Evolutionary conservation across 345 rosid genomes (phyloP).

Genomic region (Aquilaria yunnanensis): DNA sequence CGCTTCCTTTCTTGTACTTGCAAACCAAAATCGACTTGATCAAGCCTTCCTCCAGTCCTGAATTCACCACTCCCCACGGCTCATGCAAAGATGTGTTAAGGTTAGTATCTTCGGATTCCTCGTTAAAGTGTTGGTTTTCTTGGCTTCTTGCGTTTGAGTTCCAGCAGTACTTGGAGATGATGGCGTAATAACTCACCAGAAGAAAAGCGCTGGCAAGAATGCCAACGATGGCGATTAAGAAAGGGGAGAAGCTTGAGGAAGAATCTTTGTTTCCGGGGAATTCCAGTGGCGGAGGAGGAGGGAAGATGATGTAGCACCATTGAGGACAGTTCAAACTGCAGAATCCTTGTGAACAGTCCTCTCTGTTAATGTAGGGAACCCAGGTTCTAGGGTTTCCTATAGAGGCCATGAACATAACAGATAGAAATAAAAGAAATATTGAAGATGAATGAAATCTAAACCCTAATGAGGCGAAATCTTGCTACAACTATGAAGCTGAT

Average conservation of each 20-base stretch:
- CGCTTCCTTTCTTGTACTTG: slow-evolving; percentile 35
- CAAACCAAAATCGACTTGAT: slow-evolving; percentile 42
- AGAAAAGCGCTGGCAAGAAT: slow-evolving; percentile 24
- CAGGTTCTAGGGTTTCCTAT: slow-evolving; percentile 29
- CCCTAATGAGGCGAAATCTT: not conserved
- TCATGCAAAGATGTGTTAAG: slow-evolving; percentile 7
- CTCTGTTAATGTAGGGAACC: slow-evolving; percentile 43
- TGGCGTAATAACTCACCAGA: too few relatives aligned
- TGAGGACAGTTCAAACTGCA: slow-evolving; percentile 70
- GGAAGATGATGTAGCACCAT: slow-evolving; percentile 58
- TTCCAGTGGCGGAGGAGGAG: slow-evolving; percentile 46
- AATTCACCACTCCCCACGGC: slow-evolving; percentile 14
- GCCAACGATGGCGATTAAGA: slow-evolving; percentile 22
- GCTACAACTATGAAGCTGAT: too few relatives aligned
- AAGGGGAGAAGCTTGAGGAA: too few relatives aligned
- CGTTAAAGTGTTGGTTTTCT: too few relatives aligned
- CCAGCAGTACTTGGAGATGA: too few relatives aligned
- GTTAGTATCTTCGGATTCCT: slow-evolving; percentile 1
- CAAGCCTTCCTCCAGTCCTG: slow-evolving; percentile 1
- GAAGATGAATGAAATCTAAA: not conserved
- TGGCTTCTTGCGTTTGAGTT: too few relatives aligned
- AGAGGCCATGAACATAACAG: slow-evolving; percentile 18
- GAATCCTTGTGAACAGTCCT: slow-evolving; percentile 65
- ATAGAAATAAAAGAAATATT: not conserved
- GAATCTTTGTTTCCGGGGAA: slow-evolving; percentile 7